These are phyloP conservation scores for Mycena amicta DNA, from an alignment of 768 basidiomycete genomes.

Conservation along the genomic window DNA sequence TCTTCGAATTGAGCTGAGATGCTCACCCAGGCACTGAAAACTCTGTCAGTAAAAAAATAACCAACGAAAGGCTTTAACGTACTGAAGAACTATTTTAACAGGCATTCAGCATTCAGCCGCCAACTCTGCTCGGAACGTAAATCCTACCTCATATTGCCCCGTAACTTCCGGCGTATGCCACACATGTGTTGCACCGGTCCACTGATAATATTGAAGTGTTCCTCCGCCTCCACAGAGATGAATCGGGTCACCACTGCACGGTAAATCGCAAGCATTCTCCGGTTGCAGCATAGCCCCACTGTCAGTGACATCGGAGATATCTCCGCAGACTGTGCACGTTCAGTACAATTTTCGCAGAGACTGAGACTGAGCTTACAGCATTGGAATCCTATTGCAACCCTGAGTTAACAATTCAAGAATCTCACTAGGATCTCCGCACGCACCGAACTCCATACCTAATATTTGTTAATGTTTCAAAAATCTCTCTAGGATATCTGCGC, in stretches of 20 bases:
- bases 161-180: constrained; percentile 70
- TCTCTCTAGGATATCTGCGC: not conserved
- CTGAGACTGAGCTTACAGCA: constrained; percentile 67
- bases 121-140: constrained; percentile 12
- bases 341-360: not conserved
- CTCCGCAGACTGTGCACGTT: constrained; percentile 65
- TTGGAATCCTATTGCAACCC: no score
- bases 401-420: no score
- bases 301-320: constrained; percentile 53
- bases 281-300: constrained; percentile 20
- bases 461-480: no score
- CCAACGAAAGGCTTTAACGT: constrained; percentile 26
- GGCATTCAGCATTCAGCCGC: constrained; percentile 4
- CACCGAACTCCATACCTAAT: constrained; percentile 46
- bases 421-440: not conserved
- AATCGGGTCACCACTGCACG: constrained; percentile 71
- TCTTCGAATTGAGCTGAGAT: not conserved
- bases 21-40: constrained; percentile 36
- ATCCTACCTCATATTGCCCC: constrained; percentile 69
- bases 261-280: constrained; percentile 42
- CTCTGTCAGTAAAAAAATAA: not conserved
- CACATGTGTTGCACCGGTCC: constrained; percentile 52
- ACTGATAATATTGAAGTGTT: constrained; percentile 56
- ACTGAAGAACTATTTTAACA: constrained; percentile 46
- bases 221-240: constrained; percentile 67